These are phyloP conservation scores for Gastrodia elata DNA, from an alignment of 106 monocot species.

Conservation along the genomic window DNA sequence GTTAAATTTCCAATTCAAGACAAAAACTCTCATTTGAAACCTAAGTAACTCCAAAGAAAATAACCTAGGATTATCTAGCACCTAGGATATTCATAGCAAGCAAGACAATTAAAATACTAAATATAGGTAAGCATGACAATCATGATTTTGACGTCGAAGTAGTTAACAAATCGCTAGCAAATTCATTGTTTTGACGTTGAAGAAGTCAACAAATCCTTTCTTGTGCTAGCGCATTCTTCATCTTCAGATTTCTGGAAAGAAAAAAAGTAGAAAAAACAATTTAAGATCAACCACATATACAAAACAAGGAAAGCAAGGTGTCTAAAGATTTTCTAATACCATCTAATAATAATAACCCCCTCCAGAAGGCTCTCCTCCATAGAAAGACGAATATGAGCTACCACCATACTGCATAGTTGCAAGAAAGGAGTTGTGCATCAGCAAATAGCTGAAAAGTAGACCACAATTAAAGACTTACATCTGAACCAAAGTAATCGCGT, in stretches of 20 bases:
- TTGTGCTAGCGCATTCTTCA: not conserved
- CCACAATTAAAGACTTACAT: slow-evolving; percentile 35
- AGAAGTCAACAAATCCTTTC: not conserved
- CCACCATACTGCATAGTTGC: slow-evolving; percentile 37
- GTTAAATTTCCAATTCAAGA: not conserved
- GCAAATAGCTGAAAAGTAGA: not conserved
- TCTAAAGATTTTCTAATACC: slow-evolving; percentile 8
- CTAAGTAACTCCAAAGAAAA: not conserved
- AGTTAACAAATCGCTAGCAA: not conserved
- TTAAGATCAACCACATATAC: not conserved
- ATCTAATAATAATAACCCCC: slow-evolving; percentile 58
- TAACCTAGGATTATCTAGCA: not conserved
- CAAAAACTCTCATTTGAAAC: not conserved
- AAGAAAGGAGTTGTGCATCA: not conserved
- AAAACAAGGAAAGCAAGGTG: not conserved
- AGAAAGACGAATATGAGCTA: slow-evolving; percentile 34
- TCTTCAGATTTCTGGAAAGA: slow-evolving; percentile 4
- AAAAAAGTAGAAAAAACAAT: not conserved
- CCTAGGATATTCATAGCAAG: not conserved
- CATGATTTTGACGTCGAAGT: slow-evolving; percentile 2
- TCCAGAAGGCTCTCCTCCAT: slow-evolving; percentile 35
- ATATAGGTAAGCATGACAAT: not conserved
- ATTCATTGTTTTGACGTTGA: not conserved
- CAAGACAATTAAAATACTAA: not conserved
- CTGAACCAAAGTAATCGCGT: slow-evolving; percentile 51